phyloP scores from a whole-genome alignment of 306 rosid species.

The Lotus japonicus region DNA sequence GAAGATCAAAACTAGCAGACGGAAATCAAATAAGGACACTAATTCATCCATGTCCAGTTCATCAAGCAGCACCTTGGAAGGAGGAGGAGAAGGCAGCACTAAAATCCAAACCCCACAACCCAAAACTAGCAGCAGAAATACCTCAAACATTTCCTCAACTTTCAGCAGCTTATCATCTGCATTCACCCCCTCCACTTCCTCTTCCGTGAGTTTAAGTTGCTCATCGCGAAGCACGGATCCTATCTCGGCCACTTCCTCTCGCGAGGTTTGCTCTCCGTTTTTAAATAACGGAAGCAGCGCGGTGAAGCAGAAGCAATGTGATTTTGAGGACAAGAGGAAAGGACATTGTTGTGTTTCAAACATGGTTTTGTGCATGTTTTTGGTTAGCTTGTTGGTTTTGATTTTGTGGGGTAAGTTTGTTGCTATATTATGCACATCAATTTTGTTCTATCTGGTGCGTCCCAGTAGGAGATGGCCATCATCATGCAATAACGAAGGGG shows the following conservation, averaged over 20 bases:
- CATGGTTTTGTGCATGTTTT: neutral
- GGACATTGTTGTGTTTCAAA: neutral
- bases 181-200: neutral
- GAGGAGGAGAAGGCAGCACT: neutral
- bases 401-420: slow-evolving; percentile 23
- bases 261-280: neutral
- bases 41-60: neutral
- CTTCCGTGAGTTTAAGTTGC: neutral
- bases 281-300: neutral
- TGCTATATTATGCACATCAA: slow-evolving; percentile 17
- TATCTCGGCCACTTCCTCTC: neutral
- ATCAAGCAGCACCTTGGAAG: neutral
- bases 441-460: slow-evolving; percentile 18
- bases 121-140: neutral
- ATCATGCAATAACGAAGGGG: neutral
- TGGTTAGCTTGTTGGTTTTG: slow-evolving; percentile 22
- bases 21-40: neutral
- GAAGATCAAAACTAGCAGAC: neutral
- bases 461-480: neutral
- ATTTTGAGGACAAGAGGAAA: neutral
- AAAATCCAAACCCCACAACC: neutral
- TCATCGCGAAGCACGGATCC: neutral
- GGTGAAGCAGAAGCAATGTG: neutral
- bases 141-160: neutral
- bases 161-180: neutral